Evolutionary conservation across 495 filamentous ascomycete species (phyloP).

Genomic region (Penicillium chermesinum): DNA sequence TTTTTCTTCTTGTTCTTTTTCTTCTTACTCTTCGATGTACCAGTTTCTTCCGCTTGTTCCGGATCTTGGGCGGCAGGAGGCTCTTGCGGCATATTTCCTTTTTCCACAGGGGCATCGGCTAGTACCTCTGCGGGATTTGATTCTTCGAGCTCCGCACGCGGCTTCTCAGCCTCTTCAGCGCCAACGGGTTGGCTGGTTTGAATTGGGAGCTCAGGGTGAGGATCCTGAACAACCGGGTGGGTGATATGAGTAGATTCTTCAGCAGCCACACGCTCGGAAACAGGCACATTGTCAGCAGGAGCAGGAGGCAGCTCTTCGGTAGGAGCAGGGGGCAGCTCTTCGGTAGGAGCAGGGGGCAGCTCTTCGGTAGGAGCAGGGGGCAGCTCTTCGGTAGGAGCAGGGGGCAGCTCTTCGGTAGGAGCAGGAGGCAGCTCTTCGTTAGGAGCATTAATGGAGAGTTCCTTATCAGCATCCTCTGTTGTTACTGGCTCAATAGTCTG

Average conservation of each 20-base stretch:
- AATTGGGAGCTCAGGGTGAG: no score
- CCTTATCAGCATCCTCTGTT: not conserved
- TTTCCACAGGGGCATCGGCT: no score
- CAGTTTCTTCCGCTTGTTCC: not conserved
- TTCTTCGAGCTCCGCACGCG: no score
- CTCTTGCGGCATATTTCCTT: no score
- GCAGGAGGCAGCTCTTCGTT: not conserved
- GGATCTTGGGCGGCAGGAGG: slow-evolving; percentile 9
- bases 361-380: not conserved
- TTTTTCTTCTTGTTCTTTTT: slow-evolving; percentile 35
- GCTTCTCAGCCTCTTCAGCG: not conserved
- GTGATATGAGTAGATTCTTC: not conserved
- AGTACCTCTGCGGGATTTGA: no score
- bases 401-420: not conserved
- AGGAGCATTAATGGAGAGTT: not conserved
- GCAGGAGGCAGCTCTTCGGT: no score
- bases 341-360: not conserved
- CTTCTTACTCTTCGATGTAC: slow-evolving; percentile 12
- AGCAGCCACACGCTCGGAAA: no score
- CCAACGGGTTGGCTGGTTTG: no score
- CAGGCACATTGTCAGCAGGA: no score
- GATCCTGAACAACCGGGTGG: no score
- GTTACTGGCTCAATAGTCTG: not conserved
- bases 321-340: not conserved
- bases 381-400: not conserved